Percentiles rank a stretch among this genome's conserved stretches.
These are phyloP conservation scores for Nasturtium officinale DNA, from an alignment of 345 rosid genomes.

Conservation along the genomic window DNA sequence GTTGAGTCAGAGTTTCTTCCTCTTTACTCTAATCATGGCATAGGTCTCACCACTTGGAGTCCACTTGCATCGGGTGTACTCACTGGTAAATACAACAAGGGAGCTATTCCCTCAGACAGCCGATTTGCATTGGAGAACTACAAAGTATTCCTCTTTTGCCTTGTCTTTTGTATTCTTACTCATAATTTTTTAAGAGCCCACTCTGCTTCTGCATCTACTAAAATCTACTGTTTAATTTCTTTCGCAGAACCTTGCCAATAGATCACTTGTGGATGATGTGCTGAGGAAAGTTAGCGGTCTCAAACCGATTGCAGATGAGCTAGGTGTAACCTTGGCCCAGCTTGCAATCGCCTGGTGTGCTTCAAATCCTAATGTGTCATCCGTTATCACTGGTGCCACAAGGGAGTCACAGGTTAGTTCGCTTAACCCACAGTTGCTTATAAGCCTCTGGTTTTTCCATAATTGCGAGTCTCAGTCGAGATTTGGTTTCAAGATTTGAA, in stretches of 20 bases:
- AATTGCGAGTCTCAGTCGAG: constrained; percentile 2
- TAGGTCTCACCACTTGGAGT: constrained; percentile 98
- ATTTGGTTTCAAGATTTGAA: background rate
- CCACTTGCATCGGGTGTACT: constrained; percentile 99
- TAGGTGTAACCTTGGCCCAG: constrained; percentile 92
- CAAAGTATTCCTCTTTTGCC: constrained; percentile 51
- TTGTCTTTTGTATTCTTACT: background rate
- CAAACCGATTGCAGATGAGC: constrained; percentile 98
- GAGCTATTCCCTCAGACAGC: constrained; percentile 83
- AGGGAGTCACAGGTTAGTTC: constrained; percentile 88
- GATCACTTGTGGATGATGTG: constrained; percentile 89
- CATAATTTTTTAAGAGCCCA: background rate
- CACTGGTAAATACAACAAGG: constrained; percentile 93
- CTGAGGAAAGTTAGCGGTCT: constrained; percentile 87
- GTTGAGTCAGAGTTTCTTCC: constrained; percentile 94
- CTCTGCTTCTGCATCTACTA: constrained; percentile 12
- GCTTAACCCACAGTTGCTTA: constrained; percentile 6
- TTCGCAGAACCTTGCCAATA: constrained; percentile 81
- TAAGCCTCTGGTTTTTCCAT: background rate
- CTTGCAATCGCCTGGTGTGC: constrained; percentile 99
- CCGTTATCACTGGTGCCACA: constrained; percentile 96
- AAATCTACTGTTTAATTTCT: background rate
- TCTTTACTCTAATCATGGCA: constrained; percentile 76
- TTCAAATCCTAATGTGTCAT: constrained; percentile 90
- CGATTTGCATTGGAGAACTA: constrained; percentile 95